Conservation (phyloP, 108 stramenopile species). For the Tribonema minus region DNA sequence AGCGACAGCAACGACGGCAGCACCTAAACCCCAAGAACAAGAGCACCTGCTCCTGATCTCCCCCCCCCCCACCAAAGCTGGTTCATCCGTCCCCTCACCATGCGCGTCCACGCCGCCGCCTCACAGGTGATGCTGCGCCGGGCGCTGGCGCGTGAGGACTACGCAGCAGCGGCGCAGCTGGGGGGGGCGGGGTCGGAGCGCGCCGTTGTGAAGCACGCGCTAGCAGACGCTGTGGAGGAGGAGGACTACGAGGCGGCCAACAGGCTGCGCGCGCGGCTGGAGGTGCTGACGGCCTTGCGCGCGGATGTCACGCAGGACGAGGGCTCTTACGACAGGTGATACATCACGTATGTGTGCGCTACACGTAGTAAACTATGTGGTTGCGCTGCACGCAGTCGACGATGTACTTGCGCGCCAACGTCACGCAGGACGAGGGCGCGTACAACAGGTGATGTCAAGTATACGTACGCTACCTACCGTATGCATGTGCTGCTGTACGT, state of each 20-base stretch:
- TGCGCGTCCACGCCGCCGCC: no score
- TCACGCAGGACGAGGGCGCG: conserved; percentile 53
- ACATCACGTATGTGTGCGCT: conserved; percentile 82
- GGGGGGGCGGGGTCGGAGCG: neutral
- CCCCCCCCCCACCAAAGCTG: no score
- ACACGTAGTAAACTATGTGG: no score
- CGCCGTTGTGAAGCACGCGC: neutral
- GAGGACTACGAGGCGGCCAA: conserved; percentile 32
- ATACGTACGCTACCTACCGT: no score
- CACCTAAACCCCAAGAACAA: no score
- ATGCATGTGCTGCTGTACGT: no score
- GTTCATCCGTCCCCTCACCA: no score
- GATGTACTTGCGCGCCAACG: conserved; percentile 67
- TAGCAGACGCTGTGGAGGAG: conserved; percentile 57
- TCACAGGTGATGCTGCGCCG: neutral
- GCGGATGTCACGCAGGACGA: conserved; percentile 69
- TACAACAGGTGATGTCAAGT: conserved; percentile 66
- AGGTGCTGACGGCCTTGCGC: conserved; percentile 62
- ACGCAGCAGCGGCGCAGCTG: neutral
- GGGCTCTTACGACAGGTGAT: conserved; percentile 51
- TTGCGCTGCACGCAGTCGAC: no score
- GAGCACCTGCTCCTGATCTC: no score
- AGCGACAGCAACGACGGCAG: no score
- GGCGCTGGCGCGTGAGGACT: neutral
- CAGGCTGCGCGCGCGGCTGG: conserved; percentile 55